phyloP scores from a whole-genome alignment of 495 filamentous ascomycete genomes.

The Tuber microsphaerosporum region DNA sequence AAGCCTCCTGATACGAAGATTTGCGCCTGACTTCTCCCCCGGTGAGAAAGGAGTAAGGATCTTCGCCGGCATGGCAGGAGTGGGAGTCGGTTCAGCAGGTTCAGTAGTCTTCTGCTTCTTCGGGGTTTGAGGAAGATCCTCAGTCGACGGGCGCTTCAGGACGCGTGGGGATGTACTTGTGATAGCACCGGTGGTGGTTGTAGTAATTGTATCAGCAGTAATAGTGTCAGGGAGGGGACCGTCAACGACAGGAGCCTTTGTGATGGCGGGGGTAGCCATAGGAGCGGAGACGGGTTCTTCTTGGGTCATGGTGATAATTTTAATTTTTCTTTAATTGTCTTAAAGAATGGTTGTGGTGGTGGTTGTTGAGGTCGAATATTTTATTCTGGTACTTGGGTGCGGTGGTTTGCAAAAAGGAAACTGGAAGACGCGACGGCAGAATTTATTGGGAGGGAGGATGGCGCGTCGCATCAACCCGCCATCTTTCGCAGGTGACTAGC shows the following conservation, averaged over 20 bases:
- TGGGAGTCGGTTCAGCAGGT: not conserved
- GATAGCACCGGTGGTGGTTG: constrained; percentile 14
- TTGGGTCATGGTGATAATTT: not conserved
- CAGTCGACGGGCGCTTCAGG: constrained; percentile 33
- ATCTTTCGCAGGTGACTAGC: not conserved
- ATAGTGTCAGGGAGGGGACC: not conserved
- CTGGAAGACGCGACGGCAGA: not conserved
- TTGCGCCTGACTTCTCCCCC: constrained; percentile 22
- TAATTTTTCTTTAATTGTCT: not conserved
- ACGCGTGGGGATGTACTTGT: constrained; percentile 8
- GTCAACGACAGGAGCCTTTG: not conserved
- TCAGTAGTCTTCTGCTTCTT: constrained; percentile 28
- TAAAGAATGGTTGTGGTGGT: not conserved
- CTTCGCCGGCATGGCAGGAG: constrained; percentile 9
- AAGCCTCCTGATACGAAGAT: constrained; percentile 78
- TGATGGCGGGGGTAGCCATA: not conserved
- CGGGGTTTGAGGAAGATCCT: constrained; percentile 11
- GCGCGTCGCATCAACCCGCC: constrained; percentile 1
- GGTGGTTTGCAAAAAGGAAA: not conserved
- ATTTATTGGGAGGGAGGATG: not conserved
- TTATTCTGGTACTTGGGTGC: not conserved
- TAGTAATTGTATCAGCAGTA: not conserved
- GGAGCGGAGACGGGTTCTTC: not conserved
- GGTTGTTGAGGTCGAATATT: not conserved
- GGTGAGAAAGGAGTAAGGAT: constrained; percentile 6